Evolutionary conservation across 2,329 filamentous ascomycete genomes (phyloP), one percentile per base, ranked within the genome.

Genomic region (Colletotrichum brevisporum): DNA sequence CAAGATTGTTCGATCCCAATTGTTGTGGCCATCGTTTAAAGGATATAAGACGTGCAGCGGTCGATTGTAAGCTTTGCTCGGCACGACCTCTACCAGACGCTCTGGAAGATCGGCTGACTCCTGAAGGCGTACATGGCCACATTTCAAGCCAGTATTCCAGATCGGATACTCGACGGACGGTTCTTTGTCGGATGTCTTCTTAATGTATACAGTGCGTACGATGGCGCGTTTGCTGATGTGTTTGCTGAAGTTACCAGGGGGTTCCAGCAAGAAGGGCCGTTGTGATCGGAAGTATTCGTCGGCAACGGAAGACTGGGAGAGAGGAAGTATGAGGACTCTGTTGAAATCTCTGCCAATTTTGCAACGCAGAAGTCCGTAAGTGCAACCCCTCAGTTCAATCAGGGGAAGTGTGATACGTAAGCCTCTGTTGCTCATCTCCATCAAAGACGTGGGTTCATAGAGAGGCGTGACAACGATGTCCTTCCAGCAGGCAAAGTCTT

Each of bases 361-460:
- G 36, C 57, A 60, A 31, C 48, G 18, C 5, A 59, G 43, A 6
- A 59, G 6, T 15, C 56, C 56, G 18, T 43, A 60, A 18, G 21
- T 18, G n/a, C 15, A 27, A 3, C 12, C n/a, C 12, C 26, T 15
- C 15, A 60, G 18, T 21, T n/a, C 31, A 21, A 52, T 36, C 8
- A 63, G 41, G n/a, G 54, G 62, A 6, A 65, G 54, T 4, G 54
- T 65, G 47, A 65, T 59, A 5, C 53, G 47, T 16, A 65, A 13
- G 16, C 62, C 62, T 41, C 54, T 54, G n/a, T 56, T 59, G 9
- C 45, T 65, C 62, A 51, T 52, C 21, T 65, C 54, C 16, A 58
- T 48, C 10, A 57, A 47, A 21, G 26, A 58, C 31, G 21, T 58
- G 24, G 62, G n/a, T 45, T 16, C 36, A 24, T 16, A 50, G 21